Percentiles rank a stretch among this genome's conserved stretches.
Evolutionary conservation across 345 rosid genomes (phyloP).

Genomic region (Linum usitatissimum): DNA sequence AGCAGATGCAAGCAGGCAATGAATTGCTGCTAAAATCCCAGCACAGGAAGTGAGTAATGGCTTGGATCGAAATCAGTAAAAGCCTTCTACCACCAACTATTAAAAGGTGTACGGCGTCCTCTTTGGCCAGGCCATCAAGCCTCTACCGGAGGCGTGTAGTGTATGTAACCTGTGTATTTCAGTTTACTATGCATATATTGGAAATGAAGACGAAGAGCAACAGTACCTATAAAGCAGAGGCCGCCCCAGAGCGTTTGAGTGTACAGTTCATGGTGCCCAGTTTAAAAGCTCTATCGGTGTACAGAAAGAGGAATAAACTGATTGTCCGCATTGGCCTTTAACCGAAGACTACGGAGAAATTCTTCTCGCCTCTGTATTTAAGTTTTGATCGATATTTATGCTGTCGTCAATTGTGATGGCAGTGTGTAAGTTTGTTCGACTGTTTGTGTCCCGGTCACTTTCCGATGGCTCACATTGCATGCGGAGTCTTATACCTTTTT

Average conservation of each 20-base stretch:
- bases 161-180: background rate
- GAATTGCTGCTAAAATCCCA: conserved; percentile 7
- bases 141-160: conserved; percentile 2
- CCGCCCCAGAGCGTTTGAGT: background rate
- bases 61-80: conserved; percentile 2
- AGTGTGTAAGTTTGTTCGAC: too few species aligned
- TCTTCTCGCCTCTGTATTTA: too few species aligned
- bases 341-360: background rate
- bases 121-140: conserved; percentile 6
- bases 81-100: conserved; percentile 7
- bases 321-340: background rate
- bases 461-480: too few species aligned
- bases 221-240: background rate
- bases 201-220: background rate
- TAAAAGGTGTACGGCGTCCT: conserved; percentile 11
- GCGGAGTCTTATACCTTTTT: too few species aligned
- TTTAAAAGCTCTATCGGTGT: background rate
- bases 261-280: background rate
- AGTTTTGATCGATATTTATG: too few species aligned
- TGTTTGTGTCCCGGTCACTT: too few species aligned
- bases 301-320: background rate
- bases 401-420: too few species aligned
- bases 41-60: background rate
- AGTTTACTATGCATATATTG: background rate
- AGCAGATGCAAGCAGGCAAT: conserved; percentile 18